Base-by-base conservation (phyloP, 176 grass and related monocot species). In the Oryza meridionalis region DNA sequence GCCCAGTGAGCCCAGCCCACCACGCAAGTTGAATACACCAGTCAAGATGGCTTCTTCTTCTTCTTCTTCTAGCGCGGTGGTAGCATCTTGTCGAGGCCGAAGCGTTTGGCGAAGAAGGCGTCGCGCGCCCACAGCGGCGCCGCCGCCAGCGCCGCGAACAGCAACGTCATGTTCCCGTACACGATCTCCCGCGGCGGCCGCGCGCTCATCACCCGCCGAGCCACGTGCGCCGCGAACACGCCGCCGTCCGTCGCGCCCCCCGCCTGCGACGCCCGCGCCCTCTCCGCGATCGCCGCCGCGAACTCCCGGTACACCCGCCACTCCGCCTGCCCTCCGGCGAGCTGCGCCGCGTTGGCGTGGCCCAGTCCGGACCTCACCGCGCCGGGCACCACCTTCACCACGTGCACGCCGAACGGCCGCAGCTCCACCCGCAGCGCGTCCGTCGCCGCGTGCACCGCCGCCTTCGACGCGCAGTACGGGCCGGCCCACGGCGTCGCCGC, bases 391-490 rank as follows among this genome's bases (percentile, higher is more conserved):
- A 94, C 90, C 84, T 90, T 89, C 4, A 92, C 83, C 6, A 94
- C 90, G 73, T 88, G 77, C 17, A 94, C 87, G 0, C 90, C 90
- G 77, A 92, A 89, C 1, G 87, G 90, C 14, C 73, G 25, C 19
- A 90, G 81, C 84, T 94, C 90, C 5, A 91, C 7, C 0, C 90
- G 81, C 2, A 94, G 84, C 29, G 90, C 84, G 74, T 94, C 90
- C 7, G 92, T 87, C 3, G 87, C 81, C 4, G 89, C 87, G 90
- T 92, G 90, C 59, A 89, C 90, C 38, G 90, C 92, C 2, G 89
- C 89, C 81, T 94, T 94, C 0, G 92, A 80, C 63, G 87, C 73
- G 87, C 88, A 92, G 87, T 92, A 92, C 0, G 79, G 64, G 17
- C 79, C 82, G 0, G 89, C 87, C 90, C 90, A 88, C 0, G 93